Evolutionary conservation across 129 eudicot genomes (phyloP), one percentile per base, ranked within the genome.

Genomic region (Oenanthe sinensis): DNA sequence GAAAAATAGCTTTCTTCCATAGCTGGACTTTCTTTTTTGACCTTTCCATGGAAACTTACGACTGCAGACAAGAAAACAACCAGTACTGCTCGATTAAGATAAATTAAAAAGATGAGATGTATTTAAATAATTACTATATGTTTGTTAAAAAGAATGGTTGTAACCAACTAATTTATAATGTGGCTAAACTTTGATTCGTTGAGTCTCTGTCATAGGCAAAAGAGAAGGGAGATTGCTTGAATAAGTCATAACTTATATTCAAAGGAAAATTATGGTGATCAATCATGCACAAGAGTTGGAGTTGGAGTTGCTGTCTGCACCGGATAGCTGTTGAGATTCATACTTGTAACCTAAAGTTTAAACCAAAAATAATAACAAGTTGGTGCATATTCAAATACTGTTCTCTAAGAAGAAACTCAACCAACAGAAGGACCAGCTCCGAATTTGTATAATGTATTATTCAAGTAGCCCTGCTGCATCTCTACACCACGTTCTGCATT

Each of bases 1-100:
- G 99, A 79, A 96, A 74, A 37, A 82, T 63, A 58, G 99, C 97
- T 83, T 90, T 96, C 89, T 92, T 90, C 92, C 96, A 90, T 76
- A 86, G 22, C 65, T 84, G 90, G 6, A 85, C 80, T 69, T 86
- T 92, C 80, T 90, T 96, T 86, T 88, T 94, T 73, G 97, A 87
- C 86, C 97, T 89, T 74, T 96, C 97, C 47, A 82, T 54, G 16
- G 89, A 60, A 84, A 46, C 8, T 16, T n/a, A 11, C 1, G 19
- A 72, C 37, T n/a, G 24, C 17, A 72, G 54, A 72, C 47, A 72
- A 54, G 52, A 77, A 13, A 44, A 36, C 42, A 8, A 22, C 30
- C 7, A 22, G 3, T 16, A 15, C 48, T 39, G 9, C 4, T 70
- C 8, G 15, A 70, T 7, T 47, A 70, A 40, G 40, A 69, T 69